Evolutionary conservation across 2,329 filamentous ascomycete genomes (phyloP).

Genomic region (Zelopaecilomyces penicillatus): DNA sequence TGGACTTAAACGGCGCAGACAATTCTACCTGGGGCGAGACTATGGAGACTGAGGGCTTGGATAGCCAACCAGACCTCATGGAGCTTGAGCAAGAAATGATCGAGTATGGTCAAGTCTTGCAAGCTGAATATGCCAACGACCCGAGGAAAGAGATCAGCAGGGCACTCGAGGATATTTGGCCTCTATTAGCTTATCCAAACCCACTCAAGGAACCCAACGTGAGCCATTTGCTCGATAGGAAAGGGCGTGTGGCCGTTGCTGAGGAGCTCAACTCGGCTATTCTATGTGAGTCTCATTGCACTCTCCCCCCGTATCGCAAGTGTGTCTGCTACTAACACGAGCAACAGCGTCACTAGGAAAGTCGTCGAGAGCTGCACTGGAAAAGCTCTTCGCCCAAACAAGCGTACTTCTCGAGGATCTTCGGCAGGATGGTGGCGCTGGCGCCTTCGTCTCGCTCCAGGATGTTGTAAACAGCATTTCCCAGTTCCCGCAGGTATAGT

Average conservation of each 20-base stretch:
- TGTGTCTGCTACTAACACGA: slow-evolving; percentile 12
- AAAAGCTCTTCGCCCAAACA: slow-evolving; percentile 79
- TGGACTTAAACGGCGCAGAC: slow-evolving; percentile 42
- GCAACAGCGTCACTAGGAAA: slow-evolving; percentile 75
- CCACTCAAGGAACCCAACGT: slow-evolving; percentile 67
- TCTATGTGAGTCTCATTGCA: slow-evolving; percentile 53
- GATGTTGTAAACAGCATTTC: slow-evolving; percentile 41
- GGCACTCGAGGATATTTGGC: slow-evolving; percentile 76
- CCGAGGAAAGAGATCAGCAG: slow-evolving; percentile 61
- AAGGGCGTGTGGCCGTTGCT: slow-evolving; percentile 68
- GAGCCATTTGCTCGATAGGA: slow-evolving; percentile 67
- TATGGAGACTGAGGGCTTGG: slow-evolving; percentile 47
- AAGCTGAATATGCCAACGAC: slow-evolving; percentile 68
- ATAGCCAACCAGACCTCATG: slow-evolving; percentile 25
- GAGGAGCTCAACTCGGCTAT: slow-evolving; percentile 94
- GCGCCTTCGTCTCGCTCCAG: slow-evolving; percentile 65
- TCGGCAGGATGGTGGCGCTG: slow-evolving; percentile 68
- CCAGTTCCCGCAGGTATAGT: slow-evolving; percentile 26
- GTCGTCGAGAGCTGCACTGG: slow-evolving; percentile 76
- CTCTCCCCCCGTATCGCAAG: neutral
- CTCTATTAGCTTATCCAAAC: slow-evolving; percentile 78
- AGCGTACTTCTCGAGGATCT: slow-evolving; percentile 78
- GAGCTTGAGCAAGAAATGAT: slow-evolving; percentile 61
- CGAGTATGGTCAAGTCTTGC: slow-evolving; percentile 69
- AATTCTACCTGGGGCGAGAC: slow-evolving; percentile 32